Evolutionary conservation across 1,139 yeast species (phyloP).

Genomic region (Yamadazyma atmosphaerica): DNA sequence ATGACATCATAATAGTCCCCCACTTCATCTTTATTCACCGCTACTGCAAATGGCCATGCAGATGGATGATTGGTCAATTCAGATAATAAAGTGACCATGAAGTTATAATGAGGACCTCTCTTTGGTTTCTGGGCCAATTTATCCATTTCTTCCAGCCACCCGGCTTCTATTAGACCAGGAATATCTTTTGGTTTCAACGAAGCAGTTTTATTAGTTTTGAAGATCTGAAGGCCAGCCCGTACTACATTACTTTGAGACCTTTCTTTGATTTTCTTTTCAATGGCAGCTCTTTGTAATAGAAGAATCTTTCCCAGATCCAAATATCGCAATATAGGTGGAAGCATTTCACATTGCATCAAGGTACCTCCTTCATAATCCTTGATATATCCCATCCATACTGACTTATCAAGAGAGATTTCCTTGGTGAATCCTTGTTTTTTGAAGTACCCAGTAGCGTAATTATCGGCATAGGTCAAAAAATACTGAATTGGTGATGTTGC

Average conservation of each 20-base stretch:
- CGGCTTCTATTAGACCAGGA: slow-evolving; percentile 89
- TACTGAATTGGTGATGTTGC: slow-evolving; percentile 85
- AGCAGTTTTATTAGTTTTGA: slow-evolving; percentile 54
- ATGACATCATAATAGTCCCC: slow-evolving; percentile 95
- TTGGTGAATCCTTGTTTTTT: slow-evolving; percentile 98
- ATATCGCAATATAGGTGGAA: slow-evolving; percentile 77
- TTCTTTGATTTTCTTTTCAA: slow-evolving; percentile 77
- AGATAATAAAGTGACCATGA: slow-evolving; percentile 82
- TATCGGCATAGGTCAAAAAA: slow-evolving; percentile 95
- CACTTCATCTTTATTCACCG: slow-evolving; percentile 92
- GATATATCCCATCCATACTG: slow-evolving; percentile 97
- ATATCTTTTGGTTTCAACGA: slow-evolving; percentile 61
- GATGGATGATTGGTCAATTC: slow-evolving; percentile 94
- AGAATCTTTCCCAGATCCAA: slow-evolving; percentile 86
- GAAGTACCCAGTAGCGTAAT: slow-evolving; percentile 97
- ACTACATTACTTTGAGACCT: slow-evolving; percentile 79
- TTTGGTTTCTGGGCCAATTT: slow-evolving; percentile 93
- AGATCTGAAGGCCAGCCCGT: slow-evolving; percentile 76
- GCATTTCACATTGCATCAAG: slow-evolving; percentile 94
- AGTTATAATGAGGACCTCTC: slow-evolving; percentile 91
- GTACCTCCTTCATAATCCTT: slow-evolving; percentile 99
- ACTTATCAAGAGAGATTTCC: slow-evolving; percentile 81
- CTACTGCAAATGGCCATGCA: slow-evolving; percentile 97
- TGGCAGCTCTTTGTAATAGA: slow-evolving; percentile 86
- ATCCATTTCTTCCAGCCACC: slow-evolving; percentile 99